Percentiles rank a stretch among this genome's conserved stretches.
Evolutionary conservation across 192 early-diverging fungal species (phyloP).

Genomic region (Thoreauomyces humboldtii): DNA sequence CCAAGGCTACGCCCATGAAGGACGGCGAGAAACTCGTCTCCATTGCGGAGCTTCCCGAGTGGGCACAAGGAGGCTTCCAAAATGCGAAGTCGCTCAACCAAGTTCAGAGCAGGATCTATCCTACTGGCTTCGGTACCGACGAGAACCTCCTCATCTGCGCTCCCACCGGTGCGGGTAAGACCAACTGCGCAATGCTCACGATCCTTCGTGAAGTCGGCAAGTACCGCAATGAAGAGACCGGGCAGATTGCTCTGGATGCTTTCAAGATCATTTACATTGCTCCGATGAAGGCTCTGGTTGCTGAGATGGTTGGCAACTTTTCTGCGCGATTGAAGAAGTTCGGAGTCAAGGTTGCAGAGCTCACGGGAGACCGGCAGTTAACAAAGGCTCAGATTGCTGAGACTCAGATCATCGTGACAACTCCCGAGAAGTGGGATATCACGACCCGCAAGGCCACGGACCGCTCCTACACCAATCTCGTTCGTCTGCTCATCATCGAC

Average conservation of each 20-base stretch:
- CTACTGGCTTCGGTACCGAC: conserved; percentile 81
- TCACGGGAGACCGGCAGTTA: conserved; percentile 94
- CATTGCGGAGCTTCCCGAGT: conserved; percentile 68
- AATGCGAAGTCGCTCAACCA: conserved; percentile 75
- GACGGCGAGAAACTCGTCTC: conserved; percentile 64
- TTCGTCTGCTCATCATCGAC: conserved; percentile 91
- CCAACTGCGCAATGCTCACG: conserved; percentile 95
- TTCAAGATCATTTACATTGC: conserved; percentile 99
- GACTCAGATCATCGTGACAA: conserved; percentile 96
- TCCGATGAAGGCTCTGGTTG: conserved; percentile 99
- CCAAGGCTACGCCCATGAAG: conserved; percentile 64
- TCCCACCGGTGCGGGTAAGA: conserved; percentile 98
- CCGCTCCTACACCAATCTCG: conserved; percentile 83
- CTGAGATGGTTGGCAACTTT: conserved; percentile 96
- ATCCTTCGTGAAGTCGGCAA: conserved; percentile 87
- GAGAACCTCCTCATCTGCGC: conserved; percentile 97
- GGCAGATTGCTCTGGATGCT: conserved; percentile 69
- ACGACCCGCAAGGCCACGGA: conserved; percentile 95
- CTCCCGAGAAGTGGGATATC: conserved; percentile 99
- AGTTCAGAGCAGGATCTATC: conserved; percentile 86
- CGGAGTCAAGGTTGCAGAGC: conserved; percentile 89
- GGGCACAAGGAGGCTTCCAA: conserved; percentile 77
- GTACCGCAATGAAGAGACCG: conserved; percentile 69
- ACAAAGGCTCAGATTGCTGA: conserved; percentile 94
- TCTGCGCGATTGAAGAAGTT: conserved; percentile 65